Evolutionary conservation across 164 flowering plant genomes (phyloP).

Genomic region (Santalum album): DNA sequence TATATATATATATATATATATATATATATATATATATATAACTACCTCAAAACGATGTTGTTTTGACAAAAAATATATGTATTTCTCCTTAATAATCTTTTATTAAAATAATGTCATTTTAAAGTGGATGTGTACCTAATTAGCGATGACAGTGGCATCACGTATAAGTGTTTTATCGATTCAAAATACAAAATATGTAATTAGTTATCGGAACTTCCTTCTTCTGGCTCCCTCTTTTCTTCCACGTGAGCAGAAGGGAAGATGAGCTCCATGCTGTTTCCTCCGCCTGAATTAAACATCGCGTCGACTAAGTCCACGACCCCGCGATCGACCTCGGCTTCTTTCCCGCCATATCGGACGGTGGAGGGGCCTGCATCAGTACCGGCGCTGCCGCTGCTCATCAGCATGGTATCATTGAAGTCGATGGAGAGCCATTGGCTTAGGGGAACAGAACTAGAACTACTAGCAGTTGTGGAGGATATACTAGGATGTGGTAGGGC

Average conservation of each 20-base stretch:
- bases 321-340: constrained; percentile 14
- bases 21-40: too few species aligned
- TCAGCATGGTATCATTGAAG: background rate
- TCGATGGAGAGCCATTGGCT: constrained; percentile 17
- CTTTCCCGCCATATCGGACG: constrained; percentile 11
- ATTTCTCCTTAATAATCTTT: too few species aligned
- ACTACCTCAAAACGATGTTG: too few species aligned
- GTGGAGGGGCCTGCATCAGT: constrained; percentile 15
- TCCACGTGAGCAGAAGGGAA: constrained; percentile 29
- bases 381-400: background rate
- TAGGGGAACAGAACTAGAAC: background rate
- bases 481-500: background rate
- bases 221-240: constrained; percentile 2
- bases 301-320: constrained; percentile 52
- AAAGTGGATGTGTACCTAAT: too few species aligned
- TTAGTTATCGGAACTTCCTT: too few species aligned
- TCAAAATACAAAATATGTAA: too few species aligned
- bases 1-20: too few species aligned
- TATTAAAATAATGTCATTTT: too few species aligned
- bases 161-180: too few species aligned
- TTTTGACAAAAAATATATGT: too few species aligned
- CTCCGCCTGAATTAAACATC: constrained; percentile 65
- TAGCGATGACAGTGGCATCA: too few species aligned
- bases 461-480: too few species aligned
- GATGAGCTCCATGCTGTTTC: constrained; percentile 62